Evolutionary conservation across 2,329 filamentous ascomycete genomes (phyloP), one percentile per base, ranked within the genome.

Genomic region (Cladosporium sp.): DNA sequence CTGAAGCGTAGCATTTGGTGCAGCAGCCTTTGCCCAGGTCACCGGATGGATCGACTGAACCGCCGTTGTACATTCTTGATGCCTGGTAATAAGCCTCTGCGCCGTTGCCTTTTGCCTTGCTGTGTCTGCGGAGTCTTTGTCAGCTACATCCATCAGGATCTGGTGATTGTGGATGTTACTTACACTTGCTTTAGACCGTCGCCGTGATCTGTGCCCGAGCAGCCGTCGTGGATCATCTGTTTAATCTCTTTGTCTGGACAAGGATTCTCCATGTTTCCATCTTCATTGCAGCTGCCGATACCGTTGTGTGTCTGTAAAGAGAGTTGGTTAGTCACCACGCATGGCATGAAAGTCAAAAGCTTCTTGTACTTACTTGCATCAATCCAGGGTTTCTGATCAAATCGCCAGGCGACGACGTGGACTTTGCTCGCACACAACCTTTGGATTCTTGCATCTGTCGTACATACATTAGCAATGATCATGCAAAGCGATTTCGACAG

Each of bases 31-130:
- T 71, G 45, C 76, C 76, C 19, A 70, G 30, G 56, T 67, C 56
- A 2, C 62, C 61, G 19, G 51, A 62, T 8, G 59, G 30, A 56
- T 73, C 70, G 40, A 75, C 71, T 6, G 77, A 66, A 15, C 80
- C 80, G n/a, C 76, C 77, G 66, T 82, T 82, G 71, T 82, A 82
- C 37, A 76, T 74, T 36, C 79, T 71, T n/a, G 78, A 76, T 0
- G 76, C 78, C 51, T 70, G 73, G 66, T 81, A 82, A 68, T 73
- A 80, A 19, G 47, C 40, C 12, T 42, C 54, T 28, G 54, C 40
- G 20, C 43, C 54, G 42, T 30, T 38, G 22, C 54, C 54, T 17
- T 39, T 47, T 22, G 54, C 54, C 37, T 56, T 56, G 28, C 34
- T 17, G 54, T 56, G 39, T 15, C 52, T 55, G 30, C 47, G 40